Evolutionary conservation across 2,329 filamentous ascomycete species (phyloP), one percentile per base, ranked within the genome.

Genomic region (Penicillium sp.): DNA sequence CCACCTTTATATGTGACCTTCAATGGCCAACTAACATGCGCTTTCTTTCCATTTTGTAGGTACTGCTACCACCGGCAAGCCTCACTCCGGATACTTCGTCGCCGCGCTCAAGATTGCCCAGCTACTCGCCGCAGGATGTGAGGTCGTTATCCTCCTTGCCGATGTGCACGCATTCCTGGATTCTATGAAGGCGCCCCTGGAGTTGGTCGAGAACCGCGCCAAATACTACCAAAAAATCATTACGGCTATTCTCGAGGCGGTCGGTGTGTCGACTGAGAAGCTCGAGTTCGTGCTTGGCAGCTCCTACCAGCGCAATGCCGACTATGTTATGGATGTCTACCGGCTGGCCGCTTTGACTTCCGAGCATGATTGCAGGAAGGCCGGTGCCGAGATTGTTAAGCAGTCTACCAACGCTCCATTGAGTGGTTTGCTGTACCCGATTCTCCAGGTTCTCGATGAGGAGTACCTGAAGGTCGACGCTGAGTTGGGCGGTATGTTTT

Each of bases 341-440:
- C 88, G 90, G 73, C 76, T 98, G 67, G 86, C 85, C 50, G 86
- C 86, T 3, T 79, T 74, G 64, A 62, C 69, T 5, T 70, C 71
- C 3, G 88, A 93, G 79, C 88, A 93, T 74, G 89, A 95, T 73
- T 92, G 93, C 17, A 92, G 93, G 79, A 95, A 92, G 79, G 93
- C 94, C 0, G 94, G 94, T 42, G 91, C 92, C 1, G 95, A 98
- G 79, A 88, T 98, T 8, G 94, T 99, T 68, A 98, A 98, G 84
- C 93, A 98, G 81, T 88, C 90, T 3, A 86, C 87, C 60, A 93
- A 94, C 72, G 86, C 90, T 10, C 86, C 90, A 3, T 76, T 96
- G 58, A 88, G 85, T 60, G 91, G 91, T 1, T 45, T 65, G 35
- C 12, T 60, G 24, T 65, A 96, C 82, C 91, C 92, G 0, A 83